Conservation (phyloP, 306 rosid species). For the Prunus mira region DNA sequence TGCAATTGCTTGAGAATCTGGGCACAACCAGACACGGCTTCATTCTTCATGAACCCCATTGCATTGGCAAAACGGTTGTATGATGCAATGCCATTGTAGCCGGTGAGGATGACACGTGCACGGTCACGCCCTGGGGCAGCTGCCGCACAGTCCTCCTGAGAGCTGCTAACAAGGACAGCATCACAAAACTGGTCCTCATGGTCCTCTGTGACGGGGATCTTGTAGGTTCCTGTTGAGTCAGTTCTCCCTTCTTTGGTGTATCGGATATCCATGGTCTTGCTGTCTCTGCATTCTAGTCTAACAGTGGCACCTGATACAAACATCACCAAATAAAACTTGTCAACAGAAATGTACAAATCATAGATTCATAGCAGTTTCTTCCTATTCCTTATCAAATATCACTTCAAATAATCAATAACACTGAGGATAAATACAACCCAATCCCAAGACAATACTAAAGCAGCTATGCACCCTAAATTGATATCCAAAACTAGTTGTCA, state of each 20-base stretch:
- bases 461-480: neutral
- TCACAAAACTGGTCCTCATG: slow-evolving; percentile 65
- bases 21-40: slow-evolving; percentile 55
- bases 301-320: slow-evolving; percentile 68
- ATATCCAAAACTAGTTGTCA: neutral
- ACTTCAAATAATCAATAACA: neutral
- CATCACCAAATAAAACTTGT: neutral
- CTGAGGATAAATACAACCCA: neutral
- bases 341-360: neutral
- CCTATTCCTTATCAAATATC: neutral
- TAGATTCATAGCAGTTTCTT: too few relatives aligned
- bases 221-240: slow-evolving; percentile 57
- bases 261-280: slow-evolving; percentile 22
- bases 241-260: slow-evolving; percentile 56
- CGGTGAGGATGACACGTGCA: slow-evolving; percentile 75
- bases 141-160: slow-evolving; percentile 35
- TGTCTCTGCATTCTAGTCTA: slow-evolving; percentile 64
- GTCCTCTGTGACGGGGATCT: slow-evolving; percentile 51
- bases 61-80: slow-evolving; percentile 59
- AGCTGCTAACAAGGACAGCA: slow-evolving; percentile 66
- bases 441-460: neutral
- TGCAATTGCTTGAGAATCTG: slow-evolving; percentile 63
- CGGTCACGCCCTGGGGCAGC: slow-evolving; percentile 67
- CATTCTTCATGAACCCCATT: slow-evolving; percentile 50
- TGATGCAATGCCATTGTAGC: slow-evolving; percentile 69